These are phyloP conservation scores for Gossypium sturtianum DNA, from an alignment of 345 rosid genomes.

Conservation along the genomic window DNA sequence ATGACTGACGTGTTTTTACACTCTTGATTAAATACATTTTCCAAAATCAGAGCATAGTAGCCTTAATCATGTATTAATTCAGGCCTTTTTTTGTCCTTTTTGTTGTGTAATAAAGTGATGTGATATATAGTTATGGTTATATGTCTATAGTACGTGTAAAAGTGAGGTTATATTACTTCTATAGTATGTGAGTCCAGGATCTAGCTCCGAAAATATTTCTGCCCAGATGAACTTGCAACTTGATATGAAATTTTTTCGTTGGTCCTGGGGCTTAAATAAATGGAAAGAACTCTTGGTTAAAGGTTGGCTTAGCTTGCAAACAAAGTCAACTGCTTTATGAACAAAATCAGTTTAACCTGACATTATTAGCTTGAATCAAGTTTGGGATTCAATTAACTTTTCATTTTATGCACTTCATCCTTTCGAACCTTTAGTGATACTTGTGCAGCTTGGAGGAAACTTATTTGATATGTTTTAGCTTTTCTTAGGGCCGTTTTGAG, in stretches of 20 bases:
- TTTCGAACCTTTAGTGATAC: neutral
- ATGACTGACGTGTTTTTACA: neutral
- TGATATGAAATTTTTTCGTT: neutral
- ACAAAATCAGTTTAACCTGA: neutral
- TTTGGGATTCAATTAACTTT: neutral
- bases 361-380: neutral
- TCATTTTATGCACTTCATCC: neutral
- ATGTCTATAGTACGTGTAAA: neutral
- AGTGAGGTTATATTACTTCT: neutral
- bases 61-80: neutral
- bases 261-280: neutral
- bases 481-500: constrained; percentile 82
- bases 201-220: neutral
- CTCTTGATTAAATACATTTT: neutral
- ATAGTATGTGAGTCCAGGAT: neutral
- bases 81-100: neutral
- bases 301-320: neutral
- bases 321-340: neutral
- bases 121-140: neutral
- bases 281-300: neutral
- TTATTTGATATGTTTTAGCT: constrained; percentile 24
- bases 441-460: constrained; percentile 6
- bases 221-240: neutral
- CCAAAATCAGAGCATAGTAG: neutral
- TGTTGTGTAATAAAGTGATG: neutral